Evolutionary conservation across 2,329 filamentous ascomycete genomes (phyloP).

Genomic region (Penicillium hesseltinei): DNA sequence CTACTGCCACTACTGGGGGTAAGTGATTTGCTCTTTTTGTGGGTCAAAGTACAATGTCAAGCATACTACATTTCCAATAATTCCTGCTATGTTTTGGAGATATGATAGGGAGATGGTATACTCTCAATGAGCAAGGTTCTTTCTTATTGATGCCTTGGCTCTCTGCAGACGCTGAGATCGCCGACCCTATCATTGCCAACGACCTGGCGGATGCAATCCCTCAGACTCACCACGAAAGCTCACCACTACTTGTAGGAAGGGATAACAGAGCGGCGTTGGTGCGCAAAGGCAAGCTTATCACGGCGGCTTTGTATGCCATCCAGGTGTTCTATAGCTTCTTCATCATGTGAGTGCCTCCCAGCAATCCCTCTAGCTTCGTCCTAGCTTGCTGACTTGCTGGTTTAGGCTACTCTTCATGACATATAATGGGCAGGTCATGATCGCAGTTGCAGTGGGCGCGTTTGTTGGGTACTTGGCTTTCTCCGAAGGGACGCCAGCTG

Average conservation of each 20-base stretch:
- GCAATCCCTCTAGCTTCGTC: background rate
- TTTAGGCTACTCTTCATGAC: slow-evolving; percentile 96
- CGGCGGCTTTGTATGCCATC: slow-evolving; percentile 79
- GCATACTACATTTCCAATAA: background rate
- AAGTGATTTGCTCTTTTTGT: slow-evolving; percentile 24
- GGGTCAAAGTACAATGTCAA: background rate
- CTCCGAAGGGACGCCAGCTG: slow-evolving; percentile 65
- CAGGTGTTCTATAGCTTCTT: slow-evolving; percentile 99
- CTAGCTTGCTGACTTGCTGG: background rate
- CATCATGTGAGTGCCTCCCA: slow-evolving; percentile 76
- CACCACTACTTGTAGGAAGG: slow-evolving; percentile 74
- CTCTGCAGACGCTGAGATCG: slow-evolving; percentile 37
- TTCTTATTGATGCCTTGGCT: slow-evolving; percentile 28
- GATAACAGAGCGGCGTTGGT: slow-evolving; percentile 58
- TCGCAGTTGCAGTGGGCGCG: slow-evolving; percentile 82
- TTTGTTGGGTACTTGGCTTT: slow-evolving; percentile 86
- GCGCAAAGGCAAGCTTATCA: slow-evolving; percentile 71
- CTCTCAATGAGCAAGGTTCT: slow-evolving; percentile 25
- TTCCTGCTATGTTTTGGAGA: background rate
- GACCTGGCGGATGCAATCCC: slow-evolving; percentile 19
- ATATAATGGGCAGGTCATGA: slow-evolving; percentile 99
- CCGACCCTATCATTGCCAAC: slow-evolving; percentile 30
- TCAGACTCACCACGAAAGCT: slow-evolving; percentile 55
- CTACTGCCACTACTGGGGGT: slow-evolving; percentile 30
- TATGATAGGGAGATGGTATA: slow-evolving; percentile 12